These are phyloP conservation scores for Xylaria bambusicola DNA, from an alignment of 495 filamentous ascomycete species.

Conservation along the genomic window DNA sequence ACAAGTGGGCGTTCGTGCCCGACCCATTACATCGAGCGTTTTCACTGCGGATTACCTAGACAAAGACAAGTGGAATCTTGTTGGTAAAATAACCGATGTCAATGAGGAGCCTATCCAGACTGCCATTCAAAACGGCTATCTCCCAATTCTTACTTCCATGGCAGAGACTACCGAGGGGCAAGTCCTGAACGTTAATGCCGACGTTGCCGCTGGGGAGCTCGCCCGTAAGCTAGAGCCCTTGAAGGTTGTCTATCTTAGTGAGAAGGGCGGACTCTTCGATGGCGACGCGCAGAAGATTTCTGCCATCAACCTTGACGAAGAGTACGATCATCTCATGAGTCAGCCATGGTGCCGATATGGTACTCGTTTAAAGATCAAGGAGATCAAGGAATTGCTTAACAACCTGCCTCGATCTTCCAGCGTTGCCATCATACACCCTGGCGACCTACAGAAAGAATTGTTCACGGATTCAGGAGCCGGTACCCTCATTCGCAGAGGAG, in stretches of 20 bases:
- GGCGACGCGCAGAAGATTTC: constrained; percentile 95
- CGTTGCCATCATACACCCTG: constrained; percentile 96
- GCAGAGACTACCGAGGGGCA: constrained; percentile 92
- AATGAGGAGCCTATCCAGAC: constrained; percentile 90
- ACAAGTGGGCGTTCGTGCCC: constrained; percentile 85
- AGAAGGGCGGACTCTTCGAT: constrained; percentile 96
- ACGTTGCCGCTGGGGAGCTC: constrained; percentile 92
- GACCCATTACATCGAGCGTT: constrained; percentile 90
- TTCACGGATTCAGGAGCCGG: constrained; percentile 97
- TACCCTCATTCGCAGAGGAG: constrained; percentile 89
- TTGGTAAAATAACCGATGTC: constrained; percentile 93
- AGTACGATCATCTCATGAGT: constrained; percentile 91
- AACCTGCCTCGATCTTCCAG: constrained; percentile 88
- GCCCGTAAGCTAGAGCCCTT: constrained; percentile 87
- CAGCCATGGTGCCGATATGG: constrained; percentile 97
- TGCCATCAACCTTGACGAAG: constrained; percentile 96
- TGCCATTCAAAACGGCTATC: constrained; percentile 86
- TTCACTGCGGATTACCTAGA: constrained; percentile 95
- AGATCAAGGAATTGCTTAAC: constrained; percentile 91
- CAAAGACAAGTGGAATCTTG: constrained; percentile 90
- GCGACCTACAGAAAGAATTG: constrained; percentile 90
- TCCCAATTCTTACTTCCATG: constrained; percentile 96
- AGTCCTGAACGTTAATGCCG: constrained; percentile 96
- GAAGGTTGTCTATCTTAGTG: constrained; percentile 97
- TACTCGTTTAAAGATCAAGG: constrained; percentile 96